Conservation (phyloP, 352 stramenopile genomes). For the Globisporangium radiosum region DNA sequence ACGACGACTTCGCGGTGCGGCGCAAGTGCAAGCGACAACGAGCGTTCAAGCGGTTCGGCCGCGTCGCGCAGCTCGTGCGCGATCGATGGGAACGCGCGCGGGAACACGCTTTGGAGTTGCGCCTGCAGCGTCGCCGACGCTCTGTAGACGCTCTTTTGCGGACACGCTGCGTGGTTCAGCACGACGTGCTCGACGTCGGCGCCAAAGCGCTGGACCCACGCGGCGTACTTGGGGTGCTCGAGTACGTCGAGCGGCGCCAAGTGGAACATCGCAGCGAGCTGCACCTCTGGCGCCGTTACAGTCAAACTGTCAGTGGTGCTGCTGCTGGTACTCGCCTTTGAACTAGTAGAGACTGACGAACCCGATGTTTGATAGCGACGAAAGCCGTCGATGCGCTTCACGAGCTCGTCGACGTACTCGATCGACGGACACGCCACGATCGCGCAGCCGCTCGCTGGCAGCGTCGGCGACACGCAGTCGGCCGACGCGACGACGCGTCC, state of each 20-base stretch:
- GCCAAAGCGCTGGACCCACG: conserved; percentile 57
- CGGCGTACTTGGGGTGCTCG: conserved; percentile 43
- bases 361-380: conserved; percentile 26
- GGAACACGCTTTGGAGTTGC: conserved; percentile 64
- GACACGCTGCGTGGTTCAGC: conserved; percentile 39
- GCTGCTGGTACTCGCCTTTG: background rate
- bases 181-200: conserved; percentile 49
- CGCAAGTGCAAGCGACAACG: conserved; percentile 15
- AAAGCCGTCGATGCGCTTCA: conserved; percentile 30
- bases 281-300: conserved; percentile 18
- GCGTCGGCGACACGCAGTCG: conserved; percentile 65
- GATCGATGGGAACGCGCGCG: conserved; percentile 45
- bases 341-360: too few species aligned
- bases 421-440: conserved; percentile 58
- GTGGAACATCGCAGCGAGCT: conserved; percentile 64
- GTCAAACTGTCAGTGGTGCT: background rate
- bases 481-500: conserved; percentile 50
- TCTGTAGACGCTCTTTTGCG: conserved; percentile 66
- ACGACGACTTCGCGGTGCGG: conserved; percentile 29
- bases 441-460: conserved; percentile 40
- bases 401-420: conserved; percentile 55
- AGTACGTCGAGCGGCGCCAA: conserved; percentile 41
- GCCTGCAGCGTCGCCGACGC: conserved; percentile 64
- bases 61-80: conserved; percentile 38
- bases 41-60: conserved; percentile 24